A percentile compares a stretch with the other conserved stretches of the same genome.
phyloP scores from a whole-genome alignment of 768 basidiomycete genomes.

The Galerina sulciceps region DNA sequence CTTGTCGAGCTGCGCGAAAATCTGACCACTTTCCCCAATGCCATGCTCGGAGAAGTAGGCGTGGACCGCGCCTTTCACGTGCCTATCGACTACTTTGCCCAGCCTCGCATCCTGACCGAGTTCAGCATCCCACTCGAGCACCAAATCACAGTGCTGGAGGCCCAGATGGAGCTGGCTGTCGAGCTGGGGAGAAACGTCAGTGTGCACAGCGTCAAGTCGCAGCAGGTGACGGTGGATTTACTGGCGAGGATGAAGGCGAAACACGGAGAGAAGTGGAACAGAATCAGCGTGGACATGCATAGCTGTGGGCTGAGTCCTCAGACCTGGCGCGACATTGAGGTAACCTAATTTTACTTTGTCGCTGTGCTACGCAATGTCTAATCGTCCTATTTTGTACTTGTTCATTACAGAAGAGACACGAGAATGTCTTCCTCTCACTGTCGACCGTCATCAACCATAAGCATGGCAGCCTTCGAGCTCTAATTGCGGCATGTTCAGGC shows the following conservation, averaged over 20 bases:
- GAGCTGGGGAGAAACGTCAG: slow-evolving; percentile 80
- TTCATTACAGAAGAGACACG: slow-evolving; percentile 58
- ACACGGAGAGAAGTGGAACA: slow-evolving; percentile 59
- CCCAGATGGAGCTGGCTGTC: slow-evolving; percentile 85
- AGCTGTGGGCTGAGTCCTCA: slow-evolving; percentile 86
- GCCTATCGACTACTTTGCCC: slow-evolving; percentile 57
- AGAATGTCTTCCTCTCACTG: slow-evolving; percentile 85
- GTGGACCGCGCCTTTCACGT: slow-evolving; percentile 83
- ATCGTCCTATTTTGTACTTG: not conserved
- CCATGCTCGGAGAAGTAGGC: slow-evolving; percentile 94
- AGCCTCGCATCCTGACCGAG: slow-evolving; percentile 64
- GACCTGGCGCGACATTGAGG: slow-evolving; percentile 78
- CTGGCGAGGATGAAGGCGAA: slow-evolving; percentile 61
- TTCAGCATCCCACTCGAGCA: slow-evolving; percentile 83
- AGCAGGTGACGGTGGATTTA: slow-evolving; percentile 68
- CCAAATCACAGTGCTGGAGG: slow-evolving; percentile 79
- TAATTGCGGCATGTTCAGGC: slow-evolving; percentile 68
- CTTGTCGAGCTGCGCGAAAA: slow-evolving; percentile 62
- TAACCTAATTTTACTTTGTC: slow-evolving; percentile 19
- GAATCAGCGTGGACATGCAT: slow-evolving; percentile 87
- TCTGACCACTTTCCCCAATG: slow-evolving; percentile 62
- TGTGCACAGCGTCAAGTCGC: slow-evolving; percentile 85
- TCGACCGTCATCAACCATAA: slow-evolving; percentile 86
- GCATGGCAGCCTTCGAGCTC: slow-evolving; percentile 60
- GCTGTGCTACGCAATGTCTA: no score